Evolutionary conservation across 352 stramenopile species (phyloP), one percentile per base, ranked within the genome.

Genomic region (Nothophytophthora sp.): DNA sequence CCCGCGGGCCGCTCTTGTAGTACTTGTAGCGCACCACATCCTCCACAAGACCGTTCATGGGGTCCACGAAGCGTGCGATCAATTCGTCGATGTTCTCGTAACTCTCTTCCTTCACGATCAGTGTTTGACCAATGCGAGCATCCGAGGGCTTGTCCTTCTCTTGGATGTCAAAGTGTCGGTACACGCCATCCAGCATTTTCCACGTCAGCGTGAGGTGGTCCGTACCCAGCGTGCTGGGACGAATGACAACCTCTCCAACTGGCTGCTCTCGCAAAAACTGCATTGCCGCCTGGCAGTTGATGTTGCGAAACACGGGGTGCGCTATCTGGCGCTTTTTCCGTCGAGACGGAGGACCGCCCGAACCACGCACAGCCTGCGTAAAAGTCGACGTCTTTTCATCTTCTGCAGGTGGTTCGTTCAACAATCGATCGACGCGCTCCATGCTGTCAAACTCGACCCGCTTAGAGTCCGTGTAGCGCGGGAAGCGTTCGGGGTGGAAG

Each of bases 21-120:
- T 96, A 91, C 60, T 96, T 95, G 82, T 92, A 90, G 40, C 74
- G 76, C 20, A 90, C 53, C 11, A 96, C 82, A 56, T 96, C 86
- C 30, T 92, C 81, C 54, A 96, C 81, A n/a, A 94, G 64, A 23
- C 73, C 76, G 56, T 96, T 96, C 86, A 96, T 96, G 4, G 86
- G 86, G 41, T 95, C 85, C 24, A 96, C 73, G 30, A 94, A 92
- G 11, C 86, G 84, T 47, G 86, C 86, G 52, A 94, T 90, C 40
- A 96, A 54, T 56, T 96, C 86, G 41, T 96, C 86, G 51, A 96
- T 95, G 24, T 83, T 90, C 45, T 91, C 86, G 60, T 91, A 96
- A 18, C 57, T 70, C 50, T 95, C 84, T 27, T 95, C 83, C 52
- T 96, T 96, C 61, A 96, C 80, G 52, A 95, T 76, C 24, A 96